A percentile compares a stretch with the other conserved stretches of the same genome.
phyloP scores from a whole-genome alignment of 768 basidiomycete species.

The Naganishia vaughanmartiniae region DNA sequence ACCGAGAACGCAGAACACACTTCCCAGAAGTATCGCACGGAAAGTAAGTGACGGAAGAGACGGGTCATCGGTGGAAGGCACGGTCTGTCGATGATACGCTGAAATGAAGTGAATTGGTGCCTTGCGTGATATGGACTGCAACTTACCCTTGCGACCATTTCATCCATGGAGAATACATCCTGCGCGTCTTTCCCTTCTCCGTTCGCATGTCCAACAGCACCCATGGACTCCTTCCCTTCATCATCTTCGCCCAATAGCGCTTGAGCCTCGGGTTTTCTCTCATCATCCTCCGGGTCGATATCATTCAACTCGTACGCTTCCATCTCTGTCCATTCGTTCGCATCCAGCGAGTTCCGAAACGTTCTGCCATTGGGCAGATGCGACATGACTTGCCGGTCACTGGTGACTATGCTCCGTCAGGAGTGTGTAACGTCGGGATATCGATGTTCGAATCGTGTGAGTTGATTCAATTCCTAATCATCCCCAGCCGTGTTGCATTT shows the following conservation, averaged over 20 bases:
- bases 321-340: conserved; percentile 33
- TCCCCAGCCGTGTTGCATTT: too few species aligned
- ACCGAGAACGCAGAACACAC: conserved; percentile 48
- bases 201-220: conserved; percentile 5
- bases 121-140: not conserved
- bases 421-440: too few species aligned
- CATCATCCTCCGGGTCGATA: conserved; percentile 19
- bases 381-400: not conserved
- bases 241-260: conserved; percentile 23
- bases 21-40: conserved; percentile 48
- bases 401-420: not conserved
- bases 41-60: conserved; percentile 48
- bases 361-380: conserved; percentile 1
- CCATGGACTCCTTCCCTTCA: conserved; percentile 24
- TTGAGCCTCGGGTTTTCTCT: conserved; percentile 24
- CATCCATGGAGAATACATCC: conserved; percentile 35
- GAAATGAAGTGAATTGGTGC: not conserved
- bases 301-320: conserved; percentile 46
- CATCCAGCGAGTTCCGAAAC: not conserved
- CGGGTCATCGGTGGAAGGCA: conserved; percentile 51
- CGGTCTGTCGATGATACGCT: conserved; percentile 36
- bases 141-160: conserved; percentile 46
- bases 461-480: too few species aligned
- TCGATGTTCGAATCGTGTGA: too few species aligned
- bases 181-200: conserved; percentile 34